Base-by-base conservation (phyloP, 2,329 filamentous ascomycete species). In the Penicillium decumbens region DNA sequence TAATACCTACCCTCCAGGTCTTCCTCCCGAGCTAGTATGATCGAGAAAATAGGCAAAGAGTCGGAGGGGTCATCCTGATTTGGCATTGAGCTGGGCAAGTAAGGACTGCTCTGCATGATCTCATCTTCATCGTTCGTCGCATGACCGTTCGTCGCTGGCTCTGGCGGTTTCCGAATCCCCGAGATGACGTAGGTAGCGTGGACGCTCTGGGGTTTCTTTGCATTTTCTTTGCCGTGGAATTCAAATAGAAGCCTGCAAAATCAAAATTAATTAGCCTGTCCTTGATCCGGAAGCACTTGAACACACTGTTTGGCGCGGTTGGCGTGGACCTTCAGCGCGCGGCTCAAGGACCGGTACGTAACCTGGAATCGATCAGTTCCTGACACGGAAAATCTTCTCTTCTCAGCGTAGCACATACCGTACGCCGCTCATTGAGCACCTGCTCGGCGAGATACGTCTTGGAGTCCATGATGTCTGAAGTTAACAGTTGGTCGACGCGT, bases 171-270 rank as follows among this genome's bases (percentile, higher is more conserved):
- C 62, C 81, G 86, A 20, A 75, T 80, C 33, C 92, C 93, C 43
- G 84, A 87, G 40, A 98, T 67, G 42, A 96, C 75, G 71, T 96
- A 98, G n/a, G 90, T 96, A 39, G 92, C 93, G 72, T 95, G 82
- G n/a, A 96, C 77, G 24, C 83, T 85, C 20, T 82, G 80, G 0
- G 87, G 78, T 53, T 83, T 86, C 68, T 86, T 88, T 47, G 75
- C 77, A 69, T 90, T 95, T 66, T 95, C 87, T 49, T 78, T 81
- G 54, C 79, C 77, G 68, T 96, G 82, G 59, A 95, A 97, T 28
- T 95, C 88, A 70, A 82, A 95, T 13, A 91, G 82, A 81, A 93
- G 95, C 68, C 86, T 95, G 45, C 10, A 4, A 18, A 18, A 40
- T 49, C 9, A 56, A 50, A 5, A 1, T 30, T 29, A 25, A 1